Conservation (phyloP, 2,329 filamentous ascomycete species). For the Ceratocystiopsis brevicomis region DNA sequence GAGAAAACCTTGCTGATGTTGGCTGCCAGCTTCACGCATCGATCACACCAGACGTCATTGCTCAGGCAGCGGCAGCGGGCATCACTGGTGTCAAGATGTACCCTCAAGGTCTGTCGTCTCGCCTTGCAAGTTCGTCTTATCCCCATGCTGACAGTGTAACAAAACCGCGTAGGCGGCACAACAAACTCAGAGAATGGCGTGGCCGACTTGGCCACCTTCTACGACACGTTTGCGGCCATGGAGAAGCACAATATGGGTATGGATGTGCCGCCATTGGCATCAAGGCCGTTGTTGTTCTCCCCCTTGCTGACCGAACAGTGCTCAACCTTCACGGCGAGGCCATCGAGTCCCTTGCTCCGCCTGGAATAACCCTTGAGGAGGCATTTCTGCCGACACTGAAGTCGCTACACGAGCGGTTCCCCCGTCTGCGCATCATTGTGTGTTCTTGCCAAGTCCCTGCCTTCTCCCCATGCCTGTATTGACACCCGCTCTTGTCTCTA, state of each 20-base stretch:
- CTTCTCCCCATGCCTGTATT: conserved; percentile 21
- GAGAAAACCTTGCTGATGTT: neutral
- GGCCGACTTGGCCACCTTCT: conserved; percentile 49
- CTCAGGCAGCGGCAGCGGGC: conserved; percentile 52
- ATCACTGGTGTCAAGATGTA: conserved; percentile 57
- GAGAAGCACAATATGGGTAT: conserved; percentile 47
- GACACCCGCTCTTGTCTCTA: neutral
- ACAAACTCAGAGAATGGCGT: conserved; percentile 54
- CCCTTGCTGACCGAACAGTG: conserved; percentile 7
- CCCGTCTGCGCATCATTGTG: conserved; percentile 42
- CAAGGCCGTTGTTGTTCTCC: neutral
- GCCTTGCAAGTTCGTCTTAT: conserved; percentile 15
- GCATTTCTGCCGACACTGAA: conserved; percentile 65
- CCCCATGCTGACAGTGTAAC: neutral
- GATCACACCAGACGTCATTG: conserved; percentile 50
- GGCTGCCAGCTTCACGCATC: conserved; percentile 28
- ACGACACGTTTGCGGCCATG: conserved; percentile 77
- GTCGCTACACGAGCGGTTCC: conserved; percentile 56
- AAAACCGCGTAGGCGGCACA: conserved; percentile 32
- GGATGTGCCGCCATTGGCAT: neutral
- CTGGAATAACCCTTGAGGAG: conserved; percentile 30
- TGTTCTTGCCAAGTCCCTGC: conserved; percentile 2
- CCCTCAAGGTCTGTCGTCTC: conserved; percentile 16
- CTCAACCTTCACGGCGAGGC: conserved; percentile 80
- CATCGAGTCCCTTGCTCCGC: conserved; percentile 17